These are phyloP conservation scores for Penicillium robsamsonii DNA, from an alignment of 495 filamentous ascomycete genomes.

Conservation along the genomic window DNA sequence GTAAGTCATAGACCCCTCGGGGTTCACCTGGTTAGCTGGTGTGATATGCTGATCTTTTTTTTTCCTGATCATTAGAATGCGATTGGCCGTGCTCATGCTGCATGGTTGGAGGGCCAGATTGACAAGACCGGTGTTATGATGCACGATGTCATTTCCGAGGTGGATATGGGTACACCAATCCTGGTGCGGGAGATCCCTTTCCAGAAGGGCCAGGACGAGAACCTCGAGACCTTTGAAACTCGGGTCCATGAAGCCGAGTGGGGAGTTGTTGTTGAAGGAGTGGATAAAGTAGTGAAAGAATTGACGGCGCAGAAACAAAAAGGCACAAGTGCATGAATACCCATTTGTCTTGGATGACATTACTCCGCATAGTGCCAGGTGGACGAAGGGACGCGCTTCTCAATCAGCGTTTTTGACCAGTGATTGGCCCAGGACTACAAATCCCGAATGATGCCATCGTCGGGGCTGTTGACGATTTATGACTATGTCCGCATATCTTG, in stretches of 20 bases:
- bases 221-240: conserved; percentile 61
- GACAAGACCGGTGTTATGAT: conserved; percentile 90
- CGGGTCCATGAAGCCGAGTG: conserved; percentile 73
- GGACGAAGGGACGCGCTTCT: conserved; percentile 1
- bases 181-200: conserved; percentile 70
- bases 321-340: conserved; percentile 12
- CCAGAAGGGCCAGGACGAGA: conserved; percentile 58
- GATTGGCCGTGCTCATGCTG: conserved; percentile 74
- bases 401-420: neutral
- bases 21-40: neutral
- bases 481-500: conserved; percentile 21
- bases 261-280: conserved; percentile 65
- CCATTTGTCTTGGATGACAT: conserved; percentile 4
- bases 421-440: neutral
- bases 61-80: conserved; percentile 45
- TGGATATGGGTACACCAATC: conserved; percentile 78
- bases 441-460: conserved; percentile 9
- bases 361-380: neutral
- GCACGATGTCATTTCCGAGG: conserved; percentile 80
- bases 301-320: conserved; percentile 33
- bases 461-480: conserved; percentile 28
- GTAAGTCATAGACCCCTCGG: conserved; percentile 29
- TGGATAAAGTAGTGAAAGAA: conserved; percentile 55
- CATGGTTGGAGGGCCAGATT: conserved; percentile 68
- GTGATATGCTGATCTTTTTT: conserved; percentile 4